Conservation (phyloP, 208 protist genomes). For the Naegleria gruberi region DNA sequence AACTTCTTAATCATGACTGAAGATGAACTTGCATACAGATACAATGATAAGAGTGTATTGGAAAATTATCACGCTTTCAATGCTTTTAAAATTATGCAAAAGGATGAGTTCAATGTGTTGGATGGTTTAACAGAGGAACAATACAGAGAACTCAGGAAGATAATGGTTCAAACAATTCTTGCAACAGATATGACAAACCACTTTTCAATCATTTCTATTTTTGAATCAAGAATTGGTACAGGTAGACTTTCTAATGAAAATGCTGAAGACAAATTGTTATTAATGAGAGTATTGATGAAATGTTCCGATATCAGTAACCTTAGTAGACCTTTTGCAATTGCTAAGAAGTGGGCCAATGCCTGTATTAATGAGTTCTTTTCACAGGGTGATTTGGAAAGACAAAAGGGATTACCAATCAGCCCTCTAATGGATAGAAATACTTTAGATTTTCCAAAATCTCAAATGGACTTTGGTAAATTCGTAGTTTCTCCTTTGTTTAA, state of each 20-base stretch:
- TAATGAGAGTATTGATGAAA: constrained; percentile 34
- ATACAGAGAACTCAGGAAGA: constrained; percentile 24
- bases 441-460: constrained; percentile 19
- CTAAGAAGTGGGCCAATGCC: constrained; percentile 17
- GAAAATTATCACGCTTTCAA: constrained; percentile 83
- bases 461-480: constrained; percentile 17
- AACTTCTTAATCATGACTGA: constrained; percentile 50
- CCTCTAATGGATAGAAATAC: constrained; percentile 31
- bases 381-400: constrained; percentile 33
- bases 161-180: constrained; percentile 25
- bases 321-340: constrained; percentile 27
- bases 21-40: constrained; percentile 69
- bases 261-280: not conserved
- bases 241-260: constrained; percentile 9
- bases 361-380: constrained; percentile 36
- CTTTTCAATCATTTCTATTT: not conserved
- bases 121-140: constrained; percentile 27
- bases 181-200: constrained; percentile 36
- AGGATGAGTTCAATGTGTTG: constrained; percentile 67
- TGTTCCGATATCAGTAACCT: constrained; percentile 36
- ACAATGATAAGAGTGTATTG: constrained; percentile 86
- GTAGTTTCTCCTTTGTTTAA: not conserved
- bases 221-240: constrained; percentile 4
- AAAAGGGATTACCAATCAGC: constrained; percentile 1
- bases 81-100: constrained; percentile 77